These are phyloP conservation scores for Ceratobasidium sp. DNA, from an alignment of 1,284 basidiomycete genomes.

Conservation along the genomic window DNA sequence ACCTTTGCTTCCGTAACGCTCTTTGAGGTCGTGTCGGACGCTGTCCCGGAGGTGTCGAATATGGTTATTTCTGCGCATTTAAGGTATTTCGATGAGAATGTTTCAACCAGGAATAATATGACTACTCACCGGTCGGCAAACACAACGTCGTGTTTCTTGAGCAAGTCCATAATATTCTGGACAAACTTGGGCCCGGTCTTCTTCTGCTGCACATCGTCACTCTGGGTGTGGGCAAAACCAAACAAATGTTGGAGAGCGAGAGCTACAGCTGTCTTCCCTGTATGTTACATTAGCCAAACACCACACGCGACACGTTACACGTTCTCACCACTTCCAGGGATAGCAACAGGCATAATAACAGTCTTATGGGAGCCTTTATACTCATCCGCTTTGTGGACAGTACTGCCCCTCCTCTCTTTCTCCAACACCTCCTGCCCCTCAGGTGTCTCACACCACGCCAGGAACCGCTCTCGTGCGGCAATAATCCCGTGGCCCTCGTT, in stretches of 20 bases:
- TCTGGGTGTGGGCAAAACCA: slow-evolving; percentile 88
- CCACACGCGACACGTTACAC: neutral
- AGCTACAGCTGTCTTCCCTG: slow-evolving; percentile 89
- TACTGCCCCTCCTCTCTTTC: slow-evolving; percentile 43
- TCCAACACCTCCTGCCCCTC: slow-evolving; percentile 57
- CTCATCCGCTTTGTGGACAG: slow-evolving; percentile 30
- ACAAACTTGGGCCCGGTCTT: slow-evolving; percentile 82
- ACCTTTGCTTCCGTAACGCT: slow-evolving; percentile 17
- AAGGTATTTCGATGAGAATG: neutral
- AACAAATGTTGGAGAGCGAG: slow-evolving; percentile 84
- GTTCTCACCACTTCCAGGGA: slow-evolving; percentile 88
- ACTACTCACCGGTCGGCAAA: slow-evolving; percentile 71
- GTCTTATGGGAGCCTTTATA: slow-evolving; percentile 73
- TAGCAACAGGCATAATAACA: slow-evolving; percentile 86
- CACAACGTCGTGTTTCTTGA: slow-evolving; percentile 77
- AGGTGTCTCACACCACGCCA: slow-evolving; percentile 71
- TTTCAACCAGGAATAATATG: neutral
- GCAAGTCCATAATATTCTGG: slow-evolving; percentile 72
- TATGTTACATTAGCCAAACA: neutral
- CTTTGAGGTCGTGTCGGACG: slow-evolving; percentile 61
- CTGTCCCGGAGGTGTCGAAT: slow-evolving; percentile 76
- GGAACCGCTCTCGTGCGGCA: slow-evolving; percentile 80
- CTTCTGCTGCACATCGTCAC: slow-evolving; percentile 87
- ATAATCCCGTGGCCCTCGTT: slow-evolving; percentile 75
- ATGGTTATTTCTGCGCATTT: slow-evolving; percentile 82